A percentile compares a stretch with the other conserved stretches of the same genome.
phyloP scores from a whole-genome alignment of 495 filamentous ascomycete genomes.

The Xylaria flabelliformis region DNA sequence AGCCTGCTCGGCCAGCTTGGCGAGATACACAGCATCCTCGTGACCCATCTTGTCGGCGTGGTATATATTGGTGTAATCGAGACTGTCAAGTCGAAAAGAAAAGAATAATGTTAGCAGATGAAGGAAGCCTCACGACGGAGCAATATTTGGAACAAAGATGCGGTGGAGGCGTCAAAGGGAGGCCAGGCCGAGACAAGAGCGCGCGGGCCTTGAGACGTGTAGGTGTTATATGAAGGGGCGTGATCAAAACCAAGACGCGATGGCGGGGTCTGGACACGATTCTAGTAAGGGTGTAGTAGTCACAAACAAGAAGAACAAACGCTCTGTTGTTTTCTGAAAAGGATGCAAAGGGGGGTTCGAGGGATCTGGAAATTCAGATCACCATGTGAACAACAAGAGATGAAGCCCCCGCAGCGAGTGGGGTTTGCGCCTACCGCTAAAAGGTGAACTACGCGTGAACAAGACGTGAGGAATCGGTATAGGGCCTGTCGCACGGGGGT shows the following conservation, averaged over 20 bases:
- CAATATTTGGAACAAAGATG: slow-evolving; percentile 30
- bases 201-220: slow-evolving; percentile 13
- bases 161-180: slow-evolving; percentile 22
- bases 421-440: slow-evolving; percentile 44
- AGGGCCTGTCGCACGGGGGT: slow-evolving; percentile 35
- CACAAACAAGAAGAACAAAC: background rate
- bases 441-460: slow-evolving; percentile 36
- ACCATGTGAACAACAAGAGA: slow-evolving; percentile 34
- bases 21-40: slow-evolving; percentile 99
- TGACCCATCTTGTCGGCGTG: slow-evolving; percentile 84
- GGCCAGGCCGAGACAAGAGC: slow-evolving; percentile 17
- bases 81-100: slow-evolving; percentile 19
- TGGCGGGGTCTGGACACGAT: background rate
- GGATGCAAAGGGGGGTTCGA: slow-evolving; percentile 14
- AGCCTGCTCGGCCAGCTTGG: slow-evolving; percentile 99
- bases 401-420: slow-evolving; percentile 42
- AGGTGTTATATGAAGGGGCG: background rate
- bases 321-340: slow-evolving; percentile 5
- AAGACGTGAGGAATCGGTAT: slow-evolving; percentile 26
- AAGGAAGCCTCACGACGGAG: slow-evolving; percentile 25
- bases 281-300: background rate
- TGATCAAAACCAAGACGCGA: background rate
- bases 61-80: slow-evolving; percentile 22
- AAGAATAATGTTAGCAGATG: slow-evolving; percentile 37
- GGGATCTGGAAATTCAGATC: slow-evolving; percentile 11